Conservation (phyloP, 352 stramenopile genomes). For the Phytophthora kernoviae region DNA sequence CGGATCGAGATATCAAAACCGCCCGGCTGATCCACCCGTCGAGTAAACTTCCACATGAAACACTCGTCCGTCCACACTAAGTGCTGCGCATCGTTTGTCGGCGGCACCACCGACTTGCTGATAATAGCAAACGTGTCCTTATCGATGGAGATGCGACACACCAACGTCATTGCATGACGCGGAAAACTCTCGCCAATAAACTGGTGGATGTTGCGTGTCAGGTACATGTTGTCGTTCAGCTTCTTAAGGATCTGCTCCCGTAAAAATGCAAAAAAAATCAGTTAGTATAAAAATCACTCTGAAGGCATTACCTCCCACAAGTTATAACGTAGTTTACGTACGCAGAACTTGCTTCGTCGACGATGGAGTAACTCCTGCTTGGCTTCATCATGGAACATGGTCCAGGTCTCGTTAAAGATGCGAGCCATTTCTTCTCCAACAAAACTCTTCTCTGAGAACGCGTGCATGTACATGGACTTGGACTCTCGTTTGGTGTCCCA, state of each 20-base stretch:
- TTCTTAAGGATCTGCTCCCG: conserved; percentile 76
- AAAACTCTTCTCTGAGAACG: conserved; percentile 79
- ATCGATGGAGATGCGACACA: conserved; percentile 85
- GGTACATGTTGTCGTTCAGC: conserved; percentile 84
- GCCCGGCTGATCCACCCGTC: conserved; percentile 50
- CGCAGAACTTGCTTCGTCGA: conserved; percentile 82
- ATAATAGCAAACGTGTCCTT: conserved; percentile 84
- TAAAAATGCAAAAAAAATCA: conserved; percentile 1
- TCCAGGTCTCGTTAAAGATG: conserved; percentile 83
- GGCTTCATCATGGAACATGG: conserved; percentile 73
- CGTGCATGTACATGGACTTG: conserved; percentile 88
- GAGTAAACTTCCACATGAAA: conserved; percentile 85
- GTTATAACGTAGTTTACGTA: conserved; percentile 38
- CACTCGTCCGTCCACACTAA: conserved; percentile 89
- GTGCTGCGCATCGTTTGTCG: conserved; percentile 82
- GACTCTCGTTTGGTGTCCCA: conserved; percentile 85
- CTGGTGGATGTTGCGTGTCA: conserved; percentile 88
- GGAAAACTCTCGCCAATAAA: conserved; percentile 89
- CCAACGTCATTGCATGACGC: conserved; percentile 81
- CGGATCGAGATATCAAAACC: conserved; percentile 80
- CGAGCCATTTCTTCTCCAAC: conserved; percentile 69
- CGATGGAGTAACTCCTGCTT: conserved; percentile 76
- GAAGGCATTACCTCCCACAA: background rate
- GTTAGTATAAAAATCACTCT: background rate
- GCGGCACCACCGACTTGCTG: conserved; percentile 80